A percentile compares a stretch with the other conserved stretches of the same genome.
These are phyloP conservation scores for Globisporangium paddicum DNA, from an alignment of 352 stramenopile genomes.

Conservation along the genomic window DNA sequence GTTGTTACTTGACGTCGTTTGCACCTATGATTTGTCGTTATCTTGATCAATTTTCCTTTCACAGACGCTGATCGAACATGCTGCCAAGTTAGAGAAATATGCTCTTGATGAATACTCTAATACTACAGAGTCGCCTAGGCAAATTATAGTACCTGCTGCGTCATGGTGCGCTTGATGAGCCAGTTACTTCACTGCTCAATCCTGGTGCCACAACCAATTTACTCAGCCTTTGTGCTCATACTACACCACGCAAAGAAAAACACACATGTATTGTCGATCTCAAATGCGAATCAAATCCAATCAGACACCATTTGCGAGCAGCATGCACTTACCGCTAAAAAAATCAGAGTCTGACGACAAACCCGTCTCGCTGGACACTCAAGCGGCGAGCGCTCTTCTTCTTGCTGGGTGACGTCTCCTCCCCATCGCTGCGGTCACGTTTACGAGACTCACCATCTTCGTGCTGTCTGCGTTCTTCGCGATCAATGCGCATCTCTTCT, in stretches of 20 bases:
- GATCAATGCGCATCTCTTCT: conserved; percentile 9
- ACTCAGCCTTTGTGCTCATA: not conserved
- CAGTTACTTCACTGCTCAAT: no score
- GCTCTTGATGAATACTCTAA: no score
- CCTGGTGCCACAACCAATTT: not conserved
- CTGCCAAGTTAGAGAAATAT: no score
- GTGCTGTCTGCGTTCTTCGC: not conserved
- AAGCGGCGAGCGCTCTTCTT: conserved; percentile 8
- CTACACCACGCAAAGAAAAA: not conserved
- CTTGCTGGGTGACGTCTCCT: not conserved
- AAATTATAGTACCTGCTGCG: no score
- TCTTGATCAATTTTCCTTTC: no score
- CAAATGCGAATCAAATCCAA: not conserved
- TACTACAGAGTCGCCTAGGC: no score
- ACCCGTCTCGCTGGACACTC: conserved; percentile 11
- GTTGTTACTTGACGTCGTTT: no score
- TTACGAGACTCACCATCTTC: not conserved
- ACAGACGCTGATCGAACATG: no score
- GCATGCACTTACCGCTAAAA: not conserved
- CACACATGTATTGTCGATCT: not conserved
- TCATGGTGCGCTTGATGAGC: no score
- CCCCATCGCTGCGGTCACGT: not conserved
- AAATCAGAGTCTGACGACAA: conserved; percentile 12
- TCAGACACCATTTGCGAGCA: not conserved
- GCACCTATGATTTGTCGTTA: no score